Conservation (phyloP, 2,329 filamentous ascomycete genomes). For the Rhynchosporium agropyri region DNA sequence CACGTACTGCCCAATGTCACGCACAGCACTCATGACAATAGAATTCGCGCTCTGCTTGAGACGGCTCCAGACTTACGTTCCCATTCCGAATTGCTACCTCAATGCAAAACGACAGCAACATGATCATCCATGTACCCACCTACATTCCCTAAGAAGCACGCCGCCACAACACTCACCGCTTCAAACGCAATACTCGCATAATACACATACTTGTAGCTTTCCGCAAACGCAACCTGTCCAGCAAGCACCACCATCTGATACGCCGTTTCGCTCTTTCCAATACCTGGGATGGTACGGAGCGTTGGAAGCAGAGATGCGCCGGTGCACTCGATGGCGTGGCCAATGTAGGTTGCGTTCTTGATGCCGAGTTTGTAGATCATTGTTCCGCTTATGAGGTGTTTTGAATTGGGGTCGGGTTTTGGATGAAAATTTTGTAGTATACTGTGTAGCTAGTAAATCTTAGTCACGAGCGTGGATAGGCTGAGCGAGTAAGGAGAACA, state of each 20-base stretch:
- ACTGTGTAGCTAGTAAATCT: constrained; percentile 51
- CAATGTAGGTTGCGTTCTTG: constrained; percentile 46
- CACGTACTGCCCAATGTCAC: too few species aligned
- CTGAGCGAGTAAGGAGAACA: too few species aligned
- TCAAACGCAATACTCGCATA: constrained; percentile 66
- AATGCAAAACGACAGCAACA: constrained; percentile 51
- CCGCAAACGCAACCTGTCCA: constrained; percentile 58
- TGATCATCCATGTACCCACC: constrained; percentile 60
- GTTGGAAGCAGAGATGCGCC: constrained; percentile 46
- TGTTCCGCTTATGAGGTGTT: constrained; percentile 27
- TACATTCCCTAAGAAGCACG: constrained; percentile 62
- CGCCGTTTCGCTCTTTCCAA: constrained; percentile 51
- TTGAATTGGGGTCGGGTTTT: constrained; percentile 48
- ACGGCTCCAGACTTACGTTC: not conserved
- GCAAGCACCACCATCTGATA: constrained; percentile 56
- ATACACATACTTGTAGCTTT: constrained; percentile 64
- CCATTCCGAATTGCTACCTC: not conserved
- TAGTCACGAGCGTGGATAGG: not conserved
- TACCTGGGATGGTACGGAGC: constrained; percentile 38
- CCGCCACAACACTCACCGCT: constrained; percentile 54
- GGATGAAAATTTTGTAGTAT: constrained; percentile 57
- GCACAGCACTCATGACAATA: too few species aligned
- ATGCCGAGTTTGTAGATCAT: constrained; percentile 48
- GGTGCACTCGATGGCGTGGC: constrained; percentile 47
- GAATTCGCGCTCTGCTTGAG: too few species aligned